phyloP scores from a whole-genome alignment of 106 monocot genomes.

The Phalaenopsis equestris region DNA sequence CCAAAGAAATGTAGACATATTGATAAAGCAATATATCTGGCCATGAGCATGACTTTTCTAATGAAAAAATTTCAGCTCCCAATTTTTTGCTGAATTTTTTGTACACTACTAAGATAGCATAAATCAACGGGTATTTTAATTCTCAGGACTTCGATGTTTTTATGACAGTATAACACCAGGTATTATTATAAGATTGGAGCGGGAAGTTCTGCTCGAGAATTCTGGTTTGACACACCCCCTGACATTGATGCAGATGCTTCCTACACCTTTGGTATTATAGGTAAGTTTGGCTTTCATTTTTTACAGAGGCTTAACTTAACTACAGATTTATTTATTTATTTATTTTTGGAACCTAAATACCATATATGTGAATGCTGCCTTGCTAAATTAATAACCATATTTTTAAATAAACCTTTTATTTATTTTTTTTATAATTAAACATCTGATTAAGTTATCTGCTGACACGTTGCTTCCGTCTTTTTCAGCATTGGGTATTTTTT shows the following conservation, averaged over 20 bases:
- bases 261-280: slow-evolving; percentile 93
- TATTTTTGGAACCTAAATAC: neutral
- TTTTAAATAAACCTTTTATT: neutral
- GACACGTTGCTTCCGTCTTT: neutral
- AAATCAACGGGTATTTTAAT: neutral
- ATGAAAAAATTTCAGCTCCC: neutral
- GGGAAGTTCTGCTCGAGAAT: slow-evolving; percentile 61
- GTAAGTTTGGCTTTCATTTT: slow-evolving; percentile 25
- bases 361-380: neutral
- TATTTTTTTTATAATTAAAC: neutral
- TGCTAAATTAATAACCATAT: neutral
- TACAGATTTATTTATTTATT: neutral
- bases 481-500: neutral
- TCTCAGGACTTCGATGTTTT: slow-evolving; percentile 1
- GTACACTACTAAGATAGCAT: neutral
- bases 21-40: neutral
- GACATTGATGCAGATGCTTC: slow-evolving; percentile 62
- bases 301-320: neutral
- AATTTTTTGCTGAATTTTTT: neutral
- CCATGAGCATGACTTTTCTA: neutral
- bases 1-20: neutral
- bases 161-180: slow-evolving; percentile 59
- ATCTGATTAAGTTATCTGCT: neutral
- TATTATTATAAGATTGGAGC: slow-evolving; percentile 87
- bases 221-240: slow-evolving; percentile 88